Conservation (phyloP, 768 basidiomycete genomes). For the Rhizopogon vesiculosus region DNA sequence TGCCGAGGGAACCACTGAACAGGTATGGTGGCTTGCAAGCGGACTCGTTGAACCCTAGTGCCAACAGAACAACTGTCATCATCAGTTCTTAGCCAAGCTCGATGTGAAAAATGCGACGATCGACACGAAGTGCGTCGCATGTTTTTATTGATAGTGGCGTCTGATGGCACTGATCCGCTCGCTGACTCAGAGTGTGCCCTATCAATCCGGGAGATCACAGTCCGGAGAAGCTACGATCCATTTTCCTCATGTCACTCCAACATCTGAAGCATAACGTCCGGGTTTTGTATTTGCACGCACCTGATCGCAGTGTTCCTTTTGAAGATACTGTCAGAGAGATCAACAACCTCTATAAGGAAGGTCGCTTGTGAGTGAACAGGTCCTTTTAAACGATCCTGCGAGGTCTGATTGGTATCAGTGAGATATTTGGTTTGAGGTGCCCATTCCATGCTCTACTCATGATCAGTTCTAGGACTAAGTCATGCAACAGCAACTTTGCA, state of each 20-base stretch:
- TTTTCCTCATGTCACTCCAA: slow-evolving; percentile 44
- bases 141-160: background rate
- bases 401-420: slow-evolving; percentile 22
- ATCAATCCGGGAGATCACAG: slow-evolving; percentile 37
- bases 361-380: slow-evolving; percentile 40
- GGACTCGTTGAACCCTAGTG: background rate
- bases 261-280: slow-evolving; percentile 42
- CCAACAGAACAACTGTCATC: background rate
- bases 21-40: slow-evolving; percentile 22
- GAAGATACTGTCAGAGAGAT: slow-evolving; percentile 51
- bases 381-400: background rate
- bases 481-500: slow-evolving; percentile 37
- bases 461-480: background rate
- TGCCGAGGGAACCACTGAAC: slow-evolving; percentile 51
- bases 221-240: slow-evolving; percentile 35
- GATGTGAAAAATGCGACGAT: slow-evolving; percentile 35
- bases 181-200: slow-evolving; percentile 33
- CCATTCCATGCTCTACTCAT: background rate
- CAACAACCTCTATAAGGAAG: slow-evolving; percentile 52
- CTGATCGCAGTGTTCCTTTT: slow-evolving; percentile 53
- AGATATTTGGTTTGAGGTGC: slow-evolving; percentile 50
- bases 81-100: slow-evolving; percentile 37
- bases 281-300: slow-evolving; percentile 56
- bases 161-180: background rate
- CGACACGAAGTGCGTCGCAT: slow-evolving; percentile 41